Evolutionary conservation across 2,329 filamentous ascomycete genomes (phyloP).

Genomic region (Aspergillus hortae): DNA sequence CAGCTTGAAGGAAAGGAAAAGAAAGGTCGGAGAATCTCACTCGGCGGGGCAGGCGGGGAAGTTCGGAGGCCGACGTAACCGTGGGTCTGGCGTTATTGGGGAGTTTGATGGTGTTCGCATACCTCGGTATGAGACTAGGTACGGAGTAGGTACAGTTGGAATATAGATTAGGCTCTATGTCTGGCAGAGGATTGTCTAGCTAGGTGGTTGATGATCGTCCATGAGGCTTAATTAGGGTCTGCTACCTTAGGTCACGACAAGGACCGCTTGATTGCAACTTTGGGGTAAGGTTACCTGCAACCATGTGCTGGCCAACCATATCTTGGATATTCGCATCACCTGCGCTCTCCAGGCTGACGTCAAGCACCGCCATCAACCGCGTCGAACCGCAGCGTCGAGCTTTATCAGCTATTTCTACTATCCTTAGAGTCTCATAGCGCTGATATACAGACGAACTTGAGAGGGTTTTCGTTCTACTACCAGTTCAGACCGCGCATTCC

Average conservation of each 20-base stretch:
- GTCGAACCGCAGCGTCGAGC: neutral
- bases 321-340: neutral
- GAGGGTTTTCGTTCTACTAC: too few species aligned
- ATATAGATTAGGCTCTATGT: neutral
- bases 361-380: slow-evolving; percentile 1
- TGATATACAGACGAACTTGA: too few species aligned
- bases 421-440: too few species aligned
- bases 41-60: slow-evolving; percentile 24
- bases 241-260: too few species aligned
- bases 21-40: slow-evolving; percentile 1
- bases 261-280: too few species aligned
- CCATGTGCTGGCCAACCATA: neutral
- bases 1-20: slow-evolving; percentile 1
- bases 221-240: too few species aligned
- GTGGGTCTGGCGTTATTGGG: slow-evolving; percentile 4
- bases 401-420: neutral
- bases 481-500: too few species aligned
- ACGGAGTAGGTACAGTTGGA: neutral
- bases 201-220: too few species aligned
- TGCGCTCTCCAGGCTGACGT: neutral
- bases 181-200: too few species aligned
- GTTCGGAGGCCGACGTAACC: slow-evolving; percentile 13
- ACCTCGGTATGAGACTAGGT: neutral
- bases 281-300: too few species aligned
- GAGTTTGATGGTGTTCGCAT: too few species aligned